Evolutionary conservation across 768 basidiomycete species (phyloP).

Genomic region (Amanita inopinata): DNA sequence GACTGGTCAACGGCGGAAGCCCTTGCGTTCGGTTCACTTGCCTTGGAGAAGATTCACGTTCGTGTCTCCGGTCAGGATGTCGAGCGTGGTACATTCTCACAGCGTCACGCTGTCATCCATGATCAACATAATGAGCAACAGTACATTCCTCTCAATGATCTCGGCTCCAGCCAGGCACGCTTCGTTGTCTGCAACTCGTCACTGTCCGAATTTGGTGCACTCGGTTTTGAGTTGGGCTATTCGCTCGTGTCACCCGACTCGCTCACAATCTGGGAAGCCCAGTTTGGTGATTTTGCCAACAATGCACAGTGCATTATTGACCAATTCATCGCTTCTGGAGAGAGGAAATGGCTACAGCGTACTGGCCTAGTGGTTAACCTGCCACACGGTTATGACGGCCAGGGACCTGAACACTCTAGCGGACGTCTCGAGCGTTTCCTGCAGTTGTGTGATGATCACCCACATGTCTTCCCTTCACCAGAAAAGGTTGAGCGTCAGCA

Average conservation of each 20-base stretch:
- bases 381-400: slow-evolving; percentile 96
- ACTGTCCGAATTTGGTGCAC: slow-evolving; percentile 87
- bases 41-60: slow-evolving; percentile 88
- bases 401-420: slow-evolving; percentile 97
- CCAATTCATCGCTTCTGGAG: slow-evolving; percentile 96
- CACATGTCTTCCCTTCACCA: slow-evolving; percentile 76
- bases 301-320: slow-evolving; percentile 98
- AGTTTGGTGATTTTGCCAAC: slow-evolving; percentile 98
- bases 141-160: slow-evolving; percentile 83
- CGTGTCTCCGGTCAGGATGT: slow-evolving; percentile 97
- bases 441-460: slow-evolving; percentile 97
- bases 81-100: slow-evolving; percentile 97
- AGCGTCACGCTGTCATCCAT: slow-evolving; percentile 94
- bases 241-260: slow-evolving; percentile 92
- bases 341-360: slow-evolving; percentile 96
- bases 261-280: slow-evolving; percentile 96
- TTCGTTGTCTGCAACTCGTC: slow-evolving; percentile 97
- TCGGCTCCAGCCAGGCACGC: slow-evolving; percentile 79
- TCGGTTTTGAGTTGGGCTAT: slow-evolving; percentile 97
- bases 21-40: slow-evolving; percentile 89
- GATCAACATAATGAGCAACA: slow-evolving; percentile 90
- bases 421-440: slow-evolving; percentile 93
- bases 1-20: slow-evolving; percentile 99
- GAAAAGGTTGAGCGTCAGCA: slow-evolving; percentile 92
- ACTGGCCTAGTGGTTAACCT: slow-evolving; percentile 82